These are phyloP conservation scores for Taxawa tesnikishii DNA, from an alignment of 2,329 filamentous ascomycete species.

Conservation along the genomic window DNA sequence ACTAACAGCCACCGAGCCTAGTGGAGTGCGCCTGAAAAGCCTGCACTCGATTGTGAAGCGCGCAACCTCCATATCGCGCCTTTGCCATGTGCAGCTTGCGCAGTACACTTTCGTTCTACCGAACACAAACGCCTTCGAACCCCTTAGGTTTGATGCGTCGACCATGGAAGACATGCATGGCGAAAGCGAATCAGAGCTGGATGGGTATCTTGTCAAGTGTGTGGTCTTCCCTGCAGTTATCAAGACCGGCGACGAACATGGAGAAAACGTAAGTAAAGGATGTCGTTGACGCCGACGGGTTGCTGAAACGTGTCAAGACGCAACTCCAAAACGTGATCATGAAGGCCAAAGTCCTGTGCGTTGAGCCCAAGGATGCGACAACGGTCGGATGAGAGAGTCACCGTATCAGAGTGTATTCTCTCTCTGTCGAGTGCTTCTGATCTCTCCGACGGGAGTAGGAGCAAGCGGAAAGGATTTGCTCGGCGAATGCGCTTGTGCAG, in stretches of 20 bases:
- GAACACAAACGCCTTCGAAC: conserved; percentile 22
- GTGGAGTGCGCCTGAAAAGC: conserved; percentile 10
- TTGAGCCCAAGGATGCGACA: conserved; percentile 2
- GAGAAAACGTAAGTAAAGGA: conserved; percentile 29
- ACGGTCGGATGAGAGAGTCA: background rate
- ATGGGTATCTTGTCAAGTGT: conserved; percentile 35
- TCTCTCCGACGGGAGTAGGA: background rate
- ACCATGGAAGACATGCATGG: conserved; percentile 54
- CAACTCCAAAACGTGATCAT: conserved; percentile 52
- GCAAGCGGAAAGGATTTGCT: conserved; percentile 2
- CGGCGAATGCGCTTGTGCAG: background rate
- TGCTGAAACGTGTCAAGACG: conserved; percentile 14
- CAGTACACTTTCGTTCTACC: conserved; percentile 20
- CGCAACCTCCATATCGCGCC: conserved; percentile 15
- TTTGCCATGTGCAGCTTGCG: conserved; percentile 18
- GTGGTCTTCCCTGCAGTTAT: conserved; percentile 53
- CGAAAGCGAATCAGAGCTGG: conserved; percentile 40
- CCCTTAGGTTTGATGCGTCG: conserved; percentile 42
- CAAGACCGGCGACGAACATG: conserved; percentile 54
- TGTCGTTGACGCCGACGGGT: background rate
- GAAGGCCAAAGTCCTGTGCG: conserved; percentile 53
- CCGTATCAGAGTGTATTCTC: conserved; percentile 11
- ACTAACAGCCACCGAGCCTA: conserved; percentile 14
- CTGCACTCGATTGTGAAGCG: conserved; percentile 16
- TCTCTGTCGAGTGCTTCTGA: conserved; percentile 7